Evolutionary conservation across 2,329 filamentous ascomycete genomes (phyloP).

Genomic region (Aspergillus tanneri): DNA sequence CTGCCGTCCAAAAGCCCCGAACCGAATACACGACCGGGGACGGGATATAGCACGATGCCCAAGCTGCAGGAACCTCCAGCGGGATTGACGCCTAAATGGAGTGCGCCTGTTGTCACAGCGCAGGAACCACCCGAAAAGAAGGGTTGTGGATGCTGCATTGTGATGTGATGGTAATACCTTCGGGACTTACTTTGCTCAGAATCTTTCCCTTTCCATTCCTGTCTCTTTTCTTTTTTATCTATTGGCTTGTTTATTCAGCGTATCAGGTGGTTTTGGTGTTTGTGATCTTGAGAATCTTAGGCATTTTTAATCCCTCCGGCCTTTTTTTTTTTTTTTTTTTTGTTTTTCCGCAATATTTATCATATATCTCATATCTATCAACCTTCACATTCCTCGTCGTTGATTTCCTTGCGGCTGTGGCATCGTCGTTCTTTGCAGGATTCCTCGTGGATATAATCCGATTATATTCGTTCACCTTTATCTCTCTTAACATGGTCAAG

Average conservation of each 20-base stretch:
- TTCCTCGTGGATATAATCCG: constrained; percentile 7
- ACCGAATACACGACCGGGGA: constrained; percentile 34
- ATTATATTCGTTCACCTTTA: no score
- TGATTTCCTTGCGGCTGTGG: neutral
- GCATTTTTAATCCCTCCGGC: constrained; percentile 11
- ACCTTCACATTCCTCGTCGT: neutral
- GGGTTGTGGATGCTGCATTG: constrained; percentile 68
- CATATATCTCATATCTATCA: neutral
- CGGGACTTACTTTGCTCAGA: neutral
- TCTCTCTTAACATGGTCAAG: no score
- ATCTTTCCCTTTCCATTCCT: neutral
- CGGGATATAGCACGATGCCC: constrained; percentile 53
- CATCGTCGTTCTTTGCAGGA: constrained; percentile 8
- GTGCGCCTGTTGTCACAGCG: constrained; percentile 50
- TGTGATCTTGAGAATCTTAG: constrained; percentile 10
- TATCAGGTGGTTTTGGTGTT: constrained; percentile 15
- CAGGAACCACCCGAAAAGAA: constrained; percentile 54
- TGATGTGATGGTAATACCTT: constrained; percentile 60
- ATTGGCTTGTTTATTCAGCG: constrained; percentile 20
- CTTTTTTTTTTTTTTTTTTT: constrained; percentile 4
- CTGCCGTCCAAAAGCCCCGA: constrained; percentile 34
- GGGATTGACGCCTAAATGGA: constrained; percentile 40
- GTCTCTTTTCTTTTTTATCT: constrained; percentile 3
- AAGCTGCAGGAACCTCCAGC: constrained; percentile 42
- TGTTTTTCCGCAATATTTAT: neutral